phyloP scores from a whole-genome alignment of 768 basidiomycete species.

The Trametes cingulata region DNA sequence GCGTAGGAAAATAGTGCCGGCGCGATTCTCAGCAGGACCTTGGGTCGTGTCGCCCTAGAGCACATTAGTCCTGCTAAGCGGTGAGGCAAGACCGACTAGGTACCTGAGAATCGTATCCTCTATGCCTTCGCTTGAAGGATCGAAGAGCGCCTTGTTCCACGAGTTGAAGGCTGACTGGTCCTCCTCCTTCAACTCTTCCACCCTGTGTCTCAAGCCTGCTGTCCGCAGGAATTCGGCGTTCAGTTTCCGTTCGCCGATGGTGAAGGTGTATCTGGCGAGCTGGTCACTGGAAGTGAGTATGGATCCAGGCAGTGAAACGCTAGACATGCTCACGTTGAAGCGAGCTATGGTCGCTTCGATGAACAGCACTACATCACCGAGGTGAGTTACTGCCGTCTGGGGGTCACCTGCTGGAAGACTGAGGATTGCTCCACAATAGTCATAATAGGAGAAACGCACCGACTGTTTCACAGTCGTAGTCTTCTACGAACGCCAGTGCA shows the following conservation, averaged over 20 bases:
- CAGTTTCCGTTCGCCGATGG: conserved; percentile 46
- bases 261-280: conserved; percentile 52
- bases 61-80: neutral
- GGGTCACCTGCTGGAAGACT: conserved; percentile 62
- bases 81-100: neutral
- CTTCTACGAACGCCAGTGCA: conserved; percentile 61
- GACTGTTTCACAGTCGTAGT: conserved; percentile 79
- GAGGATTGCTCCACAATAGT: neutral
- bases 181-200: conserved; percentile 35
- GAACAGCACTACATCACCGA: conserved; percentile 80
- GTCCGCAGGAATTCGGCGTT: conserved; percentile 52
- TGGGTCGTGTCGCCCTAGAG: conserved; percentile 67
- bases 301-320: neutral
- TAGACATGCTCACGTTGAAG: conserved; percentile 51
- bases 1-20: conserved; percentile 68
- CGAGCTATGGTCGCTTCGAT: conserved; percentile 64
- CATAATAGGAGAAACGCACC: conserved; percentile 45
- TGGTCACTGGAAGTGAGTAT: conserved; percentile 26
- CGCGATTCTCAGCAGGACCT: conserved; percentile 64
- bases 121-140: conserved; percentile 75
- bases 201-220: conserved; percentile 44
- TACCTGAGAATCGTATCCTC: conserved; percentile 68
- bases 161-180: conserved; percentile 34
- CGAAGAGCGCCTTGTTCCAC: conserved; percentile 82
- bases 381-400: conserved; percentile 75